Base-by-base conservation (phyloP, 768 basidiomycete species). In the Russula compacta region DNA sequence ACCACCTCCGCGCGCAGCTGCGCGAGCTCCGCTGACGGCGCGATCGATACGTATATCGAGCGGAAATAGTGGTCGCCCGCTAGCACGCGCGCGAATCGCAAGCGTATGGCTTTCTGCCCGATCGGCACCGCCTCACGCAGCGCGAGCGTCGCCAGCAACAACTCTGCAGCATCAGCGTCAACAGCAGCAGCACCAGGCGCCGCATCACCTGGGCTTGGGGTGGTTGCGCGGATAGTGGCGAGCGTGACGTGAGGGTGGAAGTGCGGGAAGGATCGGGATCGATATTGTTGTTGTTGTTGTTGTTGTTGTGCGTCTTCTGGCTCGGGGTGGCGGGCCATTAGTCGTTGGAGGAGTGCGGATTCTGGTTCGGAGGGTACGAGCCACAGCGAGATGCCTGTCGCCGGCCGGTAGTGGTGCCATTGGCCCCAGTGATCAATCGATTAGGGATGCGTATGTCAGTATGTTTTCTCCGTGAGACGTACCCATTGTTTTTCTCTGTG, bases 191-290 rank as follows among this genome's bases (percentile, higher is more conserved):
- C 12, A 5, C 14, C 15, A 9, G 40, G 11, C 15, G 11, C 44
- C 21, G 33, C 0, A 1, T 43, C 33, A 1, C 6, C 2, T 21
- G 44, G 4, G 12, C 17, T 48, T 17, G 64, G 64, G 65, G 66
- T 40, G 68, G 63, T 32, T 8, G 8, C 64, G n/a, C 2, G n/a
- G 32, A 76, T 46, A 71, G 78, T 60, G 71, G 80, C 66, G 47
- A 92, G 81, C 0, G 89, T 91, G 67, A 90, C 78, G 71, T 92
- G 89, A 6, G 87, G 86, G 40, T 79, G 68, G 70, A 89, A 83
- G 24, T 66, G 59, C 1, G 86, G 85, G 68, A 84, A 90, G 24
- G 73, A 74, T 0, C 24, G 24, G 24, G 24, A 29, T 29, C 24
- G 24, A 3, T 29, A 3, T 29, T 29, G 24, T 29, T 3, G 2